Evolutionary conservation across 306 rosid species (phyloP), one percentile per base, ranked within the genome.

Genomic region (Lathyrus sativus): DNA sequence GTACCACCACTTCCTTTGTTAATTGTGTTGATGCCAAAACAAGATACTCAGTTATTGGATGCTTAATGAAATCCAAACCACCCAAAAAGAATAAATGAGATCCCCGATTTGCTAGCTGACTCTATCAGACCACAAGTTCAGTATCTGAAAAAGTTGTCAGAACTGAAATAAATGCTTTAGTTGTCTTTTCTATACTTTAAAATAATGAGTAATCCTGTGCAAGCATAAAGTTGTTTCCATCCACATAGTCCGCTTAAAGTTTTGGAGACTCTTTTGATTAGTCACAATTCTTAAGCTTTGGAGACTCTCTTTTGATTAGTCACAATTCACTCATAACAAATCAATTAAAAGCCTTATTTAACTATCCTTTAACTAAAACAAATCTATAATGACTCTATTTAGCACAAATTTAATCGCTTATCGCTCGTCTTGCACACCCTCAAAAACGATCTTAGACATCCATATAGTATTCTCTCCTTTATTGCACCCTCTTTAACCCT

Each of bases 131-230:
- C 83, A 67, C 75, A 33, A 60, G 38, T 50, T 74, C 45, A 77
- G 82, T 55, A 83, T 84, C 76, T 84, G 33, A 51, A 62, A 66
- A 77, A 62, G 72, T 75, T 33, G 51, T 14, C 50, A 73, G 39
- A 65, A 73, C 44, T 15, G 80, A 63, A 67, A 18, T 54, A 48
- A 48, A 14, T 33, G 28, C 46, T 69, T 2, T 28, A 31, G 42
- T 28, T 57, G 11, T 50, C 67, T 15, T 38, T 26, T 13, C 65
- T 71, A 74, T 62, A 62, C 65, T 33, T 44, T 65, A 70, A 60
- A 60, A 28, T 12, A 68, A 28, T 57, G 80, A 22, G 53, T 31
- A 43, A 41, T 54, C 72, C 66, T 7, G 35, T 45, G 69, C 46
- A 68, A 15, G 71, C 58, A 65, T 48, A 13, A 72, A 62, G 68